Evolutionary conservation across 2,329 filamentous ascomycete genomes (phyloP), one percentile per base, ranked within the genome.

Genomic region (Didymellaceae sp.): DNA sequence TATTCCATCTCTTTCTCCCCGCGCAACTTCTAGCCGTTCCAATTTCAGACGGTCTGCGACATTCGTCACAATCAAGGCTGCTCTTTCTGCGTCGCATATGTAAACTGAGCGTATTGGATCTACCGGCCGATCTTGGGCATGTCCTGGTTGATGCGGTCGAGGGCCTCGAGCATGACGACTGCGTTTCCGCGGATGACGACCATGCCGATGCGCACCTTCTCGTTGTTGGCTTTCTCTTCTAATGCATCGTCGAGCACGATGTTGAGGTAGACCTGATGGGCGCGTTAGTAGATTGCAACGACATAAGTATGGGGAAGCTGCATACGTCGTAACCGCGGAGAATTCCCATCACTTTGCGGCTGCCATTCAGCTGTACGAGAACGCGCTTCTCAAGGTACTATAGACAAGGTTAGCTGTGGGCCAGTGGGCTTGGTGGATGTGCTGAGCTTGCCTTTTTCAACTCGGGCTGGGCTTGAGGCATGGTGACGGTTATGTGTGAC

Each of bases 311-410:
- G 16, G 18, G 9, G 2, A n/a, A 1, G 5, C 17, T 14, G 68
- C 88, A 61, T 78, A 97, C 94, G 86, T 99, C 94, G 76, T 97
- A 99, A 53, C 94, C 94, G 60, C 94, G 87, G 51, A 99, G 83
- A 42, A 96, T 84, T 47, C 95, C 94, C 74, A 96, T 91, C 56
- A 99, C 93, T 78, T 96, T 97, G 74, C 94, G 89, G 76, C 92
- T 96, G 71, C 94, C 94, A 77, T 99, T 99, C 45, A 99, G 81
- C 77, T 99, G 93, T 62, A 97, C 91, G 76, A 97, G 96, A 71
- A 99, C 85, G 78, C 93, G 86, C 86, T 99, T 99, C 82, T 99
- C 94, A 78, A 99, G 91, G 78, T 99, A 99, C 94, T 99, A 67
- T 40, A n/a, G 42, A 24, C 6, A 16, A 46, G 6, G 59, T 74